Base-by-base conservation (phyloP, 345 rosid genomes). In the Cardamine resedifolia region DNA sequence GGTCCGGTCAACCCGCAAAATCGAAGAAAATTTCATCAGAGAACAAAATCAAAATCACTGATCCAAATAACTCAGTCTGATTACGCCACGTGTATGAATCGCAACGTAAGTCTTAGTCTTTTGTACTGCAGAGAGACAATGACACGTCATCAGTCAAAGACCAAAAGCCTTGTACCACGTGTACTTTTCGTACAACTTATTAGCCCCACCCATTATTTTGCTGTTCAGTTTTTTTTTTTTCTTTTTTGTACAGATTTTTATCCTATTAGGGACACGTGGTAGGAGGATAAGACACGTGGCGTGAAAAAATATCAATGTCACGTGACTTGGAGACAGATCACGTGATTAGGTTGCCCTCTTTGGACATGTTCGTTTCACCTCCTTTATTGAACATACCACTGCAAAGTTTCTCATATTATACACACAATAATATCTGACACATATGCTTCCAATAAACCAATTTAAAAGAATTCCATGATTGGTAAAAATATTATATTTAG, bases 101-200 rank as follows among this genome's bases (percentile, higher is more conserved):
- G 19, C 4, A 21, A 20, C 21, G 20, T 49, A 50, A 50, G 62
- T 14, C 48, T 45, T 24, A 50, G 39, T 38, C 49, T 38, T 38
- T 53, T 36, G 11, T 19, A 33, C 6, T 73, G 73, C 23, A 11
- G 18, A 31, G 12, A 47, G 66, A 63, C 55, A 70, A 20, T 26
- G 18, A 47, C 71, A 76, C 70, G 75, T 76, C 71, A 70, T 4
- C 12, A 34, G 79, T 69, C 70, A 76, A 75, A 68, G 65, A 47
- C 79, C 79, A 69, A 44, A 76, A 69, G 68, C 11, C 2, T 69
- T 47, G 51, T 34, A 70, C 74, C 79, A 76, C 79, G 79, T 70
- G 79, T 69, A 70, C 59, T 55, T 63, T 75, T 62, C 66, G 79
- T 76, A 76, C 79, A 44, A 52, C 14, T 45, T 26, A 23, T 48